Evolutionary conservation across 768 basidiomycete species (phyloP).

Genomic region (Neoboletus magnificus): DNA sequence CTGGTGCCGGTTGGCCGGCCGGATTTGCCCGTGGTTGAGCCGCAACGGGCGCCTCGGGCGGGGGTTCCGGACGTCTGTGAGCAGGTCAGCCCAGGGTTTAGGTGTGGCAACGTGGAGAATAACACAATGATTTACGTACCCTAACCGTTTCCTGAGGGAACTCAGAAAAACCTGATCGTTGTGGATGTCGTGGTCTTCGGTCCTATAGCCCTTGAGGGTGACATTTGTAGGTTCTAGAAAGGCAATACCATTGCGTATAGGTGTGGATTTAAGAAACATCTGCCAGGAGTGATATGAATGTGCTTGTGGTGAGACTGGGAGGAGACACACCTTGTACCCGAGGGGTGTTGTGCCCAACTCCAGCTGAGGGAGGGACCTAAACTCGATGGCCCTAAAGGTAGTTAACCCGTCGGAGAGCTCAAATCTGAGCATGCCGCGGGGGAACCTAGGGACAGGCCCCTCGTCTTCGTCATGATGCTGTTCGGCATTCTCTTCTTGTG

Average conservation of each 20-base stretch:
- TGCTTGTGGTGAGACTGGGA: neutral
- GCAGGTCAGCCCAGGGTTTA: neutral
- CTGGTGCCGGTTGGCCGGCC: slow-evolving; percentile 11
- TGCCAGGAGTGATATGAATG: slow-evolving; percentile 26
- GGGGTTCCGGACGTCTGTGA: slow-evolving; percentile 27
- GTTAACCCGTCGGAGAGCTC: slow-evolving; percentile 76
- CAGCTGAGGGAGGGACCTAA: slow-evolving; percentile 59
- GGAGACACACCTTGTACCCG: slow-evolving; percentile 68
- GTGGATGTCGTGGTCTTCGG: slow-evolving; percentile 59
- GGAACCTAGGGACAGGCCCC: slow-evolving; percentile 78
- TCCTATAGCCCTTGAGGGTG: slow-evolving; percentile 54
- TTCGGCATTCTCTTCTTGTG: slow-evolving; percentile 39
- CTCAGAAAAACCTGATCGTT: slow-evolving; percentile 60
- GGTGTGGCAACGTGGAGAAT: neutral
- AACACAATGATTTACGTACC: slow-evolving; percentile 44
- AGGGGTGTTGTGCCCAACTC: slow-evolving; percentile 72
- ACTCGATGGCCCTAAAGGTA: slow-evolving; percentile 75
- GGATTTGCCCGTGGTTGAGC: slow-evolving; percentile 11
- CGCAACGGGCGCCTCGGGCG: slow-evolving; percentile 7
- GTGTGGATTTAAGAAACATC: slow-evolving; percentile 69
- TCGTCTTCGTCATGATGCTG: slow-evolving; percentile 55
- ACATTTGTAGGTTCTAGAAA: slow-evolving; percentile 74
- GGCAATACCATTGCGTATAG: slow-evolving; percentile 65
- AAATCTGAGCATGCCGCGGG: slow-evolving; percentile 73
- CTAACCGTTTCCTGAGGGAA: slow-evolving; percentile 59